Evolutionary conservation across 192 early-diverging fungal genomes (phyloP).

Genomic region (Allomyces javanicus): DNA sequence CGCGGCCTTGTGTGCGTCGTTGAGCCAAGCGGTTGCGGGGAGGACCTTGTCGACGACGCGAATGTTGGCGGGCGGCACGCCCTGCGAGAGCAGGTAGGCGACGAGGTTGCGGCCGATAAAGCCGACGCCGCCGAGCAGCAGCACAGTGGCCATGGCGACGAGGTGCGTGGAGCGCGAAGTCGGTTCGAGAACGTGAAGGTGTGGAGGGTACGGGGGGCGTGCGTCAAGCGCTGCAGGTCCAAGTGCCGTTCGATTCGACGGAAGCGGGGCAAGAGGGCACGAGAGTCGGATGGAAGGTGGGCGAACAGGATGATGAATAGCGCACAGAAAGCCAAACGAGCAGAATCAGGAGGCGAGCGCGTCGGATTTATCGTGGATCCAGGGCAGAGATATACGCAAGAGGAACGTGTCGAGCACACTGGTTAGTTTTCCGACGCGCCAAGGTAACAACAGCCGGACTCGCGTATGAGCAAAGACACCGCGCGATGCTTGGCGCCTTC

Average conservation of each 20-base stretch:
- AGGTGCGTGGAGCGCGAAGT: neutral
- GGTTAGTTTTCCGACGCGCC: too few relatives aligned
- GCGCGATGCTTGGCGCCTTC: too few relatives aligned
- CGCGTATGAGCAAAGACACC: too few relatives aligned
- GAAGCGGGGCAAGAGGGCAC: neutral
- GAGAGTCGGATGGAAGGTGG: too few relatives aligned
- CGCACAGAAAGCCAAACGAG: too few relatives aligned
- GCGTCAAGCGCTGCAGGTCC: neutral
- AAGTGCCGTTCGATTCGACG: neutral
- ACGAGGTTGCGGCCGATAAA: slow-evolving; percentile 70
- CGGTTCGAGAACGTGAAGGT: neutral
- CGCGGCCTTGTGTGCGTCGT: slow-evolving; percentile 31
- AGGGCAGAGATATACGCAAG: too few relatives aligned
- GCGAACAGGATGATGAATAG: too few relatives aligned
- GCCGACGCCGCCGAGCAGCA: slow-evolving; percentile 65
- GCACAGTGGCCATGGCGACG: slow-evolving; percentile 23
- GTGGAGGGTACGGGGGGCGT: neutral
- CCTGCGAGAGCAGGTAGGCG: slow-evolving; percentile 40
- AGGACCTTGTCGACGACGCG: slow-evolving; percentile 65
- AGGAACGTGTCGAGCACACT: too few relatives aligned
- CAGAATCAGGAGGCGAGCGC: too few relatives aligned
- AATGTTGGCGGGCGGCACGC: slow-evolving; percentile 31
- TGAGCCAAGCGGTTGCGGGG: slow-evolving; percentile 58
- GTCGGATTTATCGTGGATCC: too few relatives aligned
- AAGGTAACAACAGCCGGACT: too few relatives aligned